Base-by-base conservation (phyloP, 2,329 filamentous ascomycete species). In the Xylariaceae sp. region DNA sequence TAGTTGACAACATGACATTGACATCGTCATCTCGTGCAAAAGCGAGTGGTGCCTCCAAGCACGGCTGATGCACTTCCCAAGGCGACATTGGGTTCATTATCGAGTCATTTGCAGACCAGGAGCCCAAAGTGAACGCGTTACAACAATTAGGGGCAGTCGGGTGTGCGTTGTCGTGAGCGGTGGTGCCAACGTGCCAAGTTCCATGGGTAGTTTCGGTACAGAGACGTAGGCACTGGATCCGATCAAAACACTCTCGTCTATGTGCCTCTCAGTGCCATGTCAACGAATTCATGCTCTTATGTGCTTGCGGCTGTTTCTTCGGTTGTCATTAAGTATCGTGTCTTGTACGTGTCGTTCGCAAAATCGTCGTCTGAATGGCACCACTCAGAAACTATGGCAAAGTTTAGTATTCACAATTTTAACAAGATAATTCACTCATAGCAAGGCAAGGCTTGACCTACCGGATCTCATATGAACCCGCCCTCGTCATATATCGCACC, bases 401-500 rank as follows among this genome's bases (percentile, higher is more conserved):
- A 23, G 3, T 51, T 61, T 51, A 58, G 51, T 18, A 45, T 51
- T 39, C 23, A n/a, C 51, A 1, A 37, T 50, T n/a, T 39, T 3
- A 23, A 17, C 17, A 17, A 34, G 4, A n/a, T 2, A 13, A 10
- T 11, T 9, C 10, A 30, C 17, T 7, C 18, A 30, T 3, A 34
- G n/a, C 8, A 3, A 7, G 18, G 18, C 44, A 50, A 41, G 15
- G 18, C 44, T 7, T 3, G 4, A 13, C 76, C 68, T 66, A 95
- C 88, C 92, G 82, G 73, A 99, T 96, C 78, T 99, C 94, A 75
- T 99, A 99, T 75, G 92, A 97, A 34, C 94, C 94, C 13, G 93
- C 94, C 66, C 93, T 86, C 15, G 94, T 99, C 94, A 99, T 97
- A 76, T 99, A 99, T 68, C 94, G 82, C 68, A 99, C 94, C 94